Evolutionary conservation across 441 rosid species (phyloP).

Genomic region (Adansonia rubrostipa): DNA sequence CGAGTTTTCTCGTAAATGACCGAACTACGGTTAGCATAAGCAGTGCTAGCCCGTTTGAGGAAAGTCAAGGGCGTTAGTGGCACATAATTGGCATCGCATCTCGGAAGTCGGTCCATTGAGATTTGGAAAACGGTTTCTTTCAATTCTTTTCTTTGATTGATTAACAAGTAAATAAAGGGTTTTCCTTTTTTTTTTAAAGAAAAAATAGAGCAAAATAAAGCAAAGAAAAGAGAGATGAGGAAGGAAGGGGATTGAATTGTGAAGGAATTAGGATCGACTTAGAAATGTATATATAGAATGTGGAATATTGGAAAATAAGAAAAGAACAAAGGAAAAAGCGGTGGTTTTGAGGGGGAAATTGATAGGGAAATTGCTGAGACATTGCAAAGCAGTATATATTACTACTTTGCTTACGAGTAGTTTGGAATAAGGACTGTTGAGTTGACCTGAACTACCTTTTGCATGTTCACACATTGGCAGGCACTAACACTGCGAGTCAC

Average conservation of each 20-base stretch:
- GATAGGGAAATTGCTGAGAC: not conserved
- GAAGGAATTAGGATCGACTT: not conserved
- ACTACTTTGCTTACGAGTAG: no score
- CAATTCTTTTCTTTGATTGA: not conserved
- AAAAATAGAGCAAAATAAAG: no score
- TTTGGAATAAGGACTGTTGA: not conserved
- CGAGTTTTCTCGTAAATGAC: constrained; percentile 49
- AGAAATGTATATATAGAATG: not conserved
- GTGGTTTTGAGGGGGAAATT: not conserved
- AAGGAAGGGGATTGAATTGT: no score
- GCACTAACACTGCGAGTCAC: not conserved
- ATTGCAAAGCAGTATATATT: not conserved
- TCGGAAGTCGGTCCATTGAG: constrained; percentile 47
- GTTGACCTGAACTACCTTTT: not conserved
- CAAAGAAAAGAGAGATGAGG: no score
- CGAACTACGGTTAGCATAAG: constrained; percentile 57
- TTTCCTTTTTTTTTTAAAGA: no score
- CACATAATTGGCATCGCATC: constrained; percentile 61
- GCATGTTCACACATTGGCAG: not conserved
- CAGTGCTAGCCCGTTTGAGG: constrained; percentile 60
- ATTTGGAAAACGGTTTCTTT: constrained; percentile 16
- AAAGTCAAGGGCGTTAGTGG: constrained; percentile 69
- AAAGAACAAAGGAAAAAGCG: no score
- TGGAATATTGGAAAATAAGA: not conserved
- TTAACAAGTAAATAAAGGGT: no score